A percentile compares a stretch with the other conserved stretches of the same genome.
phyloP scores from a whole-genome alignment of 2,329 filamentous ascomycete genomes.

The Cadophora sp. region DNA sequence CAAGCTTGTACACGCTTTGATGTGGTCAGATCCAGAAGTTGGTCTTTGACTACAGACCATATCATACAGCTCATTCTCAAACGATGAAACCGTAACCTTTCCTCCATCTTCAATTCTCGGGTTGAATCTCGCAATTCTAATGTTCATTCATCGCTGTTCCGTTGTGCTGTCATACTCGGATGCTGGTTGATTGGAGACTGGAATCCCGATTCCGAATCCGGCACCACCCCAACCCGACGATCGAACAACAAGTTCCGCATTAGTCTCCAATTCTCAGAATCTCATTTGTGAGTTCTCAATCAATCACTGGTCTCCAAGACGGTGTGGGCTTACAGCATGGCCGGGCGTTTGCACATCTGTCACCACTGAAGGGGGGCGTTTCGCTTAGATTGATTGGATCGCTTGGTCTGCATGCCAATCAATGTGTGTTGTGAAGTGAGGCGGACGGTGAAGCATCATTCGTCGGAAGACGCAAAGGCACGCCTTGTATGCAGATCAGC shows the following conservation, averaged over 20 bases:
- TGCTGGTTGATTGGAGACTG: too few species aligned
- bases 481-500: background rate
- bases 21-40: too few species aligned
- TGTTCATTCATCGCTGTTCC: too few species aligned
- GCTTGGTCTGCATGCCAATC: slow-evolving; percentile 7
- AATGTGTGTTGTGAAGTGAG: slow-evolving; percentile 8
- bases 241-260: background rate
- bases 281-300: background rate
- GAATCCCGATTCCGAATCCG: too few species aligned
- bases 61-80: too few species aligned
- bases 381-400: slow-evolving; percentile 7
- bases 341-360: background rate
- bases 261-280: background rate
- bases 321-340: background rate
- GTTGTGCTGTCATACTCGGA: too few species aligned
- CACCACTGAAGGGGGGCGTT: background rate
- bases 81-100: too few species aligned
- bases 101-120: too few species aligned
- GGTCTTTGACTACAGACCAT: too few species aligned
- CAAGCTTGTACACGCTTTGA: too few species aligned
- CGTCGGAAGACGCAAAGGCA: background rate
- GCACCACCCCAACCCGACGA: background rate
- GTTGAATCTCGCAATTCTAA: too few species aligned
- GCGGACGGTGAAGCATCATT: slow-evolving; percentile 8
- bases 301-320: background rate